Percentiles rank a stretch among this genome's conserved stretches.
phyloP scores from a whole-genome alignment of 164 flowering plant genomes.

The Taxillus chinensis region DNA sequence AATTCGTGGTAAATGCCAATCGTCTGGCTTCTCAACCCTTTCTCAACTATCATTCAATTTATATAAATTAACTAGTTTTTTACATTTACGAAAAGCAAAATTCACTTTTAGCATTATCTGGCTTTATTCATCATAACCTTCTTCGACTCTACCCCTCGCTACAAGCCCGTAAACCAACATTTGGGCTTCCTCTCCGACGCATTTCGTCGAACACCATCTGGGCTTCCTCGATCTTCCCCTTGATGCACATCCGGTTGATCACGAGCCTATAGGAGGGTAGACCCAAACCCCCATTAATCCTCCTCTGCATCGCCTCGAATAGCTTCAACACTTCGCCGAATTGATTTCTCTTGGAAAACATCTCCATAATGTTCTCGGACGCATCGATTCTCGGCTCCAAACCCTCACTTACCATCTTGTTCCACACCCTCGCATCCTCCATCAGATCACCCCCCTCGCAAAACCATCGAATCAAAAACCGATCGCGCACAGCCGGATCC shows the following conservation, averaged over 20 bases:
- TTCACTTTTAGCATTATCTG: too few species aligned
- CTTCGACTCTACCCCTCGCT: constrained; percentile 40
- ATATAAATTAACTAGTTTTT: too few species aligned
- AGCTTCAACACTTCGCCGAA: constrained; percentile 60
- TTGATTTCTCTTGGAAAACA: constrained; percentile 51
- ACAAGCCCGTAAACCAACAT: constrained; percentile 58
- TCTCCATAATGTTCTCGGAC: constrained; percentile 56
- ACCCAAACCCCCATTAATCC: constrained; percentile 36
- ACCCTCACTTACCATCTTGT: constrained; percentile 71
- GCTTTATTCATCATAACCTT: constrained; percentile 55
- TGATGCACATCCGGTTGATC: constrained; percentile 71
- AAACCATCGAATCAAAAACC: constrained; percentile 54
- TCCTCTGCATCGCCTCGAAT: constrained; percentile 38
- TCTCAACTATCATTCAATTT: too few species aligned
- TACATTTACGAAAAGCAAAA: too few species aligned
- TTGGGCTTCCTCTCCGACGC: constrained; percentile 48
- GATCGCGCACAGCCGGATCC: constrained; percentile 38
- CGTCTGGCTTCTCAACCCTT: constrained; percentile 45
- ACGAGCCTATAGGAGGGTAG: constrained; percentile 55
- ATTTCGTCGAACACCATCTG: constrained; percentile 54
- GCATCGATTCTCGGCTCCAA: constrained; percentile 39
- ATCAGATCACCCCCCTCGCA: constrained; percentile 63
- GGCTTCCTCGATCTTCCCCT: constrained; percentile 42
- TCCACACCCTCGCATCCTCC: constrained; percentile 87
- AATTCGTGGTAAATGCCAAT: constrained; percentile 59